These are phyloP conservation scores for Thymus mandschuricus DNA, from an alignment of 257 asterid genomes.

Conservation along the genomic window DNA sequence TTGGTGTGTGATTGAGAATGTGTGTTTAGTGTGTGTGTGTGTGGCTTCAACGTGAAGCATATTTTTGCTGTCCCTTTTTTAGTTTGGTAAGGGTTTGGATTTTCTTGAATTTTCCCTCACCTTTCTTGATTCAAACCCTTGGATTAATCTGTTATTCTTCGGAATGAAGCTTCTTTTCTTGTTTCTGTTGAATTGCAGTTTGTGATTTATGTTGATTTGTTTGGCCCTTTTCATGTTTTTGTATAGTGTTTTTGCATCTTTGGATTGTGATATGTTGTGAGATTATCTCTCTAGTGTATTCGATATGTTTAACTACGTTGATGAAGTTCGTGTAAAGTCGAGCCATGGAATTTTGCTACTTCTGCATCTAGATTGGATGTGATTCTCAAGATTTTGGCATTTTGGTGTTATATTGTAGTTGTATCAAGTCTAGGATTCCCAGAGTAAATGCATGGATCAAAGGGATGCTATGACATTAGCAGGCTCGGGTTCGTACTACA, in stretches of 20 bases:
- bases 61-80: conserved; percentile 10
- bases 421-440: conserved; percentile 14
- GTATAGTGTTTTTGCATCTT: neutral
- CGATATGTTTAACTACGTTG: conserved; percentile 20
- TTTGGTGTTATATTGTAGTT: conserved; percentile 31
- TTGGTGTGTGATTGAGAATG: conserved; percentile 23
- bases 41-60: conserved; percentile 8
- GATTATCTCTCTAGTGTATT: conserved; percentile 11
- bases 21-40: conserved; percentile 25
- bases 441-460: conserved; percentile 53
- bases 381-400: neutral
- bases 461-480: conserved; percentile 44
- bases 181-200: neutral
- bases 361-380: conserved; percentile 9
- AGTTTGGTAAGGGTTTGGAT: conserved; percentile 17
- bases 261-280: neutral
- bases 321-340: conserved; percentile 14
- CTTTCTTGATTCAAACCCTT: conserved; percentile 5
- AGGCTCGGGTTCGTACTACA: conserved; percentile 45
- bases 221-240: conserved; percentile 14
- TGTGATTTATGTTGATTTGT: conserved; percentile 14
- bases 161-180: conserved; percentile 13
- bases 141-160: neutral
- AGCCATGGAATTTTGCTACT: neutral
- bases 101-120: conserved; percentile 13